Evolutionary conservation across 306 rosid species (phyloP).

Genomic region (Benincasa hispida): DNA sequence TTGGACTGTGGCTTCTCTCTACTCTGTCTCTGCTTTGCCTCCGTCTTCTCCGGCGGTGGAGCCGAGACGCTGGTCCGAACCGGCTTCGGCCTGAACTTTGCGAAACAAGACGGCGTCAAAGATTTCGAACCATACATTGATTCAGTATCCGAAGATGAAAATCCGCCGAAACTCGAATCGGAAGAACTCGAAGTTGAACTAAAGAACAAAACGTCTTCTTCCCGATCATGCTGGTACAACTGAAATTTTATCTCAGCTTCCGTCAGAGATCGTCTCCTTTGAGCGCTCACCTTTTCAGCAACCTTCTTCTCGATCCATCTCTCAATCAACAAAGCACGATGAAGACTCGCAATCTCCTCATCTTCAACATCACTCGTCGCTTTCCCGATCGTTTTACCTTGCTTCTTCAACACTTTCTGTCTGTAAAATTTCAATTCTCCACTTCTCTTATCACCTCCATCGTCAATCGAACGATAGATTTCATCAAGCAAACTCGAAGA

Average conservation of each 20-base stretch:
- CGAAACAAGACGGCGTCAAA: slow-evolving; percentile 29
- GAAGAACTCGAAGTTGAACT: slow-evolving; percentile 69
- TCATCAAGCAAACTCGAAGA: slow-evolving; percentile 67
- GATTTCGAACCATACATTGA: slow-evolving; percentile 32
- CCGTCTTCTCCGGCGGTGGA: slow-evolving; percentile 17
- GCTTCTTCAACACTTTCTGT: slow-evolving; percentile 28
- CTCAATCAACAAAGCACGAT: slow-evolving; percentile 30
- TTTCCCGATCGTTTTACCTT: slow-evolving; percentile 22
- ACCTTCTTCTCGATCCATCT: slow-evolving; percentile 43
- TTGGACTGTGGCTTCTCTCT: neutral
- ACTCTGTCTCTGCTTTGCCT: slow-evolving; percentile 19
- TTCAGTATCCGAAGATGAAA: slow-evolving; percentile 80
- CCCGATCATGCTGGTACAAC: slow-evolving; percentile 18
- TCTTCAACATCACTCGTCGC: slow-evolving; percentile 2
- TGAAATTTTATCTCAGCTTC: slow-evolving; percentile 21
- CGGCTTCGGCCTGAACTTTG: slow-evolving; percentile 39
- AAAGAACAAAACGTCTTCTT: slow-evolving; percentile 43
- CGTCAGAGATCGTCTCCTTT: slow-evolving; percentile 3
- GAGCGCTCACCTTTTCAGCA: slow-evolving; percentile 6
- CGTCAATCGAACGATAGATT: slow-evolving; percentile 79
- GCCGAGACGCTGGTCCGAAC: slow-evolving; percentile 26
- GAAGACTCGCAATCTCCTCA: slow-evolving; percentile 15
- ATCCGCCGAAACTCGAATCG: slow-evolving; percentile 66
- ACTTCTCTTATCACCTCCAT: slow-evolving; percentile 20
- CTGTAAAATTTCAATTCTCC: slow-evolving; percentile 31